Evolutionary conservation across 768 basidiomycete genomes (phyloP), one percentile per base, ranked within the genome.

Genomic region (Tephrocybe rancida): DNA sequence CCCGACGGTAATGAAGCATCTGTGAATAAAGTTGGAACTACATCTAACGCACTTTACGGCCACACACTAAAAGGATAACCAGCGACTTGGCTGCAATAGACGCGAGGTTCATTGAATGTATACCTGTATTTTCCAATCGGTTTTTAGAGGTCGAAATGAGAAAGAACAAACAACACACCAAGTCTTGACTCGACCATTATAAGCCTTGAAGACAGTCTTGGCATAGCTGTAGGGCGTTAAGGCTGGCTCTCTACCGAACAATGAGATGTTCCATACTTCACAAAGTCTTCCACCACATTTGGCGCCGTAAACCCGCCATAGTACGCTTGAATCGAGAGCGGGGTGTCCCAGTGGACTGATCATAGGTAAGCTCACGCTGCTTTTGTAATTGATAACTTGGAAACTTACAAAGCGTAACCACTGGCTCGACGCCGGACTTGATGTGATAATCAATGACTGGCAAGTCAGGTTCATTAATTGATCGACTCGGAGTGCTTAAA

Each of bases 101-200:
- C 76, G 14, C 72, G 69, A 6, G 79, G 79, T 55, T 81, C 80
- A 52, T 81, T 80, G 68, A 82, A 81, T 1, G 80, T 82, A 61
- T 78, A 77, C 75, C 75, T 77, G n/a, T 10, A 16, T 37, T 19
- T 10, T 9, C 13, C 29, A 19, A 18, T 35, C n/a, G n/a, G n/a
- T n/a, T 2, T 39, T 42, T 18, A 13, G 4, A 26, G 21, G 18
- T 16, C 1, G 35, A 47, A 10, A 27, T n/a, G 29, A 19, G 45
- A 21, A 14, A 30, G 38, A 38, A 50, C 16, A 48, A 10, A 14
- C 25, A 16, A 38, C 62, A 10, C 27, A 74, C 76, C 77, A 81
- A 39, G 76, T 80, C 52, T 79, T 76, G 10, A 80, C 75, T 48
- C 72, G 61, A 10, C 78, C 76, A 51, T 80, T 78, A 48, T 72